phyloP scores from a whole-genome alignment of 2,329 filamentous ascomycete species.

The Verticillium alfalfae region DNA sequence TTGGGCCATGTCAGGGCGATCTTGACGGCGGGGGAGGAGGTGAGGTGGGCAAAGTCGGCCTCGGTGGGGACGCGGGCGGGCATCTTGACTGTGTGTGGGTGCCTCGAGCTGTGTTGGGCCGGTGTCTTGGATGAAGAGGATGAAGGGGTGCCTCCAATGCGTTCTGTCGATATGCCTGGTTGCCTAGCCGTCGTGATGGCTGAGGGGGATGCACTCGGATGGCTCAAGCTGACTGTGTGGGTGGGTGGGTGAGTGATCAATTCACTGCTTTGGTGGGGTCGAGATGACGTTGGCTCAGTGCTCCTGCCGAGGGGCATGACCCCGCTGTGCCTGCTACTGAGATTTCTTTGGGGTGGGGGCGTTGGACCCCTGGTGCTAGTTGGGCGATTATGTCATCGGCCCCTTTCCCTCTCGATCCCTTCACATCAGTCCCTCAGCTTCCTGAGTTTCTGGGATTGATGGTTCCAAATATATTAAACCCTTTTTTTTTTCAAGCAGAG shows the following conservation, averaged over 20 bases:
- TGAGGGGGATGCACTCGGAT: background rate
- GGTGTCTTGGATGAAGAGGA: background rate
- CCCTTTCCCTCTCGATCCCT: background rate
- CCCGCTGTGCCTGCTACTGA: background rate
- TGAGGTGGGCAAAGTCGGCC: slow-evolving; percentile 42
- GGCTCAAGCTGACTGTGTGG: background rate
- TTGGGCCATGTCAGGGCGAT: slow-evolving; percentile 43
- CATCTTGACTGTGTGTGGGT: slow-evolving; percentile 18
- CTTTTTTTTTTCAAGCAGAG: no score
- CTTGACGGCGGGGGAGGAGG: slow-evolving; percentile 27
- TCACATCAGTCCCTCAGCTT: no score
- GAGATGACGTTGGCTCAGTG: background rate
- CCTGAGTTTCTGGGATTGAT: no score
- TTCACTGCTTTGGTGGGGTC: background rate
- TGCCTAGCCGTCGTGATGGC: background rate
- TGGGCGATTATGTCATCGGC: background rate
- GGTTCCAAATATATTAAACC: no score
- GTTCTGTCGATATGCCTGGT: background rate
- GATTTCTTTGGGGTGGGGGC: background rate
- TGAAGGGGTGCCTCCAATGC: background rate
- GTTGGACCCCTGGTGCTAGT: background rate
- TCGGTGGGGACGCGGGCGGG: slow-evolving; percentile 44
- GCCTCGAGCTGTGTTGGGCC: no score
- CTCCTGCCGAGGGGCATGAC: background rate
- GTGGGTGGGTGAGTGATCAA: background rate